Evolutionary conservation across 495 filamentous ascomycete genomes (phyloP), one percentile per base, ranked within the genome.

Genomic region (Neurospora sp.): DNA sequence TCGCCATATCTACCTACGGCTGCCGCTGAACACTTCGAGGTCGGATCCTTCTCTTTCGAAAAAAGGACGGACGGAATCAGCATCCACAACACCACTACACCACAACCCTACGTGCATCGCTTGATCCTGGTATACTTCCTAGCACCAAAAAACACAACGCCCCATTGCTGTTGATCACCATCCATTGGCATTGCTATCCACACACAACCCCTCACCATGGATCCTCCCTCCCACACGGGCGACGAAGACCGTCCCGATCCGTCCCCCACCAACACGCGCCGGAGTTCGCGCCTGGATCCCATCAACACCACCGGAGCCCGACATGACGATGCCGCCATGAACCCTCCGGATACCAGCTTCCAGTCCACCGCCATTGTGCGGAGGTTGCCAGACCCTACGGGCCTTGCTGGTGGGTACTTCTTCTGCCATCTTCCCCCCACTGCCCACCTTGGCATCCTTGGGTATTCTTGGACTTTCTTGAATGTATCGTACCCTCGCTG

Each of bases 321-420:
- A 35, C 54, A 66, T 35, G 54, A 66, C 14, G 54, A 66, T 35
- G 54, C 54, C 54, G 27, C 27, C 54, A 66, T 66, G 54, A 66
- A 66, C 54, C 54, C 54, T 66, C 77, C 77, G 74, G 82, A 84
- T 60, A 81, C 83, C 23, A 84, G 78, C 75, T 80, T 80, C 46
- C 85, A 85, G 75, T 85, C 84, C 31, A 82, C 83, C 6, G 87
- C 87, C 71, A 86, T 85, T 23, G 79, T 86, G 74, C 82, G 86
- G 73, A 84, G 85, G 73, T 79, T 83, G 76, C 79, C 83, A 66
- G 85, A 85, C 72, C 74, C 80, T 66, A 86, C 12, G 11, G 54
- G 54, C 12, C 54, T 7, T 62, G 23, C 27, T 77, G 84, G 85
- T 86, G 74, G 76, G 85, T 81, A 72, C 39, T 31, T 70, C 14